These are phyloP conservation scores for Monosporascus sp. DNA, from an alignment of 2,329 filamentous ascomycete genomes.

Conservation along the genomic window DNA sequence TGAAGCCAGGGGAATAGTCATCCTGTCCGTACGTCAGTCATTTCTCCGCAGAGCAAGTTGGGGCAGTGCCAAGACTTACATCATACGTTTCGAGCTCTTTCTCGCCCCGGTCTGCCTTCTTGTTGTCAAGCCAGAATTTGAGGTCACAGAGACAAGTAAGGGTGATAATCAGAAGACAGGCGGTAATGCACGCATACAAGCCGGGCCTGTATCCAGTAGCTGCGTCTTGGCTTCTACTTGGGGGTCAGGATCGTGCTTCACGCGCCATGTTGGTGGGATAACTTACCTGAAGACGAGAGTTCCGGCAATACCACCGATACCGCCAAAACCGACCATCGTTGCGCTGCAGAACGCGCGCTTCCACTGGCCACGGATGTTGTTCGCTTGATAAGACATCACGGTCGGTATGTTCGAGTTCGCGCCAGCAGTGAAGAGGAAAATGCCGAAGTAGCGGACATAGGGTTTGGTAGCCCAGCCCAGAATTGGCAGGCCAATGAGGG, in stretches of 20 bases:
- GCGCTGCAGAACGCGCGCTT: constrained; percentile 75
- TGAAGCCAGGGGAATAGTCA: background rate
- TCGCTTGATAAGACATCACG: constrained; percentile 45
- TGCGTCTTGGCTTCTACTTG: constrained; percentile 37
- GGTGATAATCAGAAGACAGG: constrained; percentile 35
- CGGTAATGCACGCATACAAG: constrained; percentile 45
- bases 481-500: constrained; percentile 64
- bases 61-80: constrained; percentile 27
- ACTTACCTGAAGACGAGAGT: constrained; percentile 55
- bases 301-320: constrained; percentile 70
- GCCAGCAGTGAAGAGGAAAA: constrained; percentile 71
- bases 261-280: background rate
- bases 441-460: constrained; percentile 63
- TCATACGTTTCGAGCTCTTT: constrained; percentile 39
- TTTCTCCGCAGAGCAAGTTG: background rate
- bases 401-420: constrained; percentile 58
- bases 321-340: constrained; percentile 68
- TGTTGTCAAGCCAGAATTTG: constrained; percentile 34
- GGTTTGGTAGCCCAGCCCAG: constrained; percentile 59
- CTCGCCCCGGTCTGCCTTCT: constrained; percentile 41
- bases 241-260: background rate
- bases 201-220: constrained; percentile 44
- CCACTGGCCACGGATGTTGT: constrained; percentile 83
- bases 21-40: background rate
- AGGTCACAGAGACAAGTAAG: constrained; percentile 33